Evolutionary conservation across 2,329 filamentous ascomycete species (phyloP), one percentile per base, ranked within the genome.

Genomic region (Fusarium oxysporum): DNA sequence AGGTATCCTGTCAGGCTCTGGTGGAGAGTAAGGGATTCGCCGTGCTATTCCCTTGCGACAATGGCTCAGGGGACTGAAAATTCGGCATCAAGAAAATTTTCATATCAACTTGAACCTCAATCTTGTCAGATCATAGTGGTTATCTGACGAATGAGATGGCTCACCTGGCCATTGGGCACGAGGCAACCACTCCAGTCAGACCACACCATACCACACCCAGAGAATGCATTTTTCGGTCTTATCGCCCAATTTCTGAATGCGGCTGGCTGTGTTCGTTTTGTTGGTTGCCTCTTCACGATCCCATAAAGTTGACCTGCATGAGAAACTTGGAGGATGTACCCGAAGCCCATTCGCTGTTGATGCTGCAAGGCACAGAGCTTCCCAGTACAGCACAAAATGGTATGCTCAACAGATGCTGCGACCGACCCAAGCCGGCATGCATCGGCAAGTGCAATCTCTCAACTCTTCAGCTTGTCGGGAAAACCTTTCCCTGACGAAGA

Each of bases 71-170:
- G 55, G 65, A 55, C 53, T 45, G 55, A 59, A 70, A 74, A 63
- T 33, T 40, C 17, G 33, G 37, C 33, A 45, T 50, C 62, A 56
- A 58, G 58, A 66, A 63, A 62, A 64, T 48, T 70, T 73, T 64
- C 44, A 40, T 63, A 53, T 56, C 59, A 35, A 38, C 35, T 47
- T 44, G 37, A 45, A 65, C 65, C 51, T 65, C 54, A 53, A 23
- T 64, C 35, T 66, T 67, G 74, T 77, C 76, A 77, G 68, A 78
- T 77, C 74, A 77, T 70, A 33, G 40, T 65, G 25, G 47, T 56
- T 60, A 44, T 47, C 45, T 30, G 37, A 68, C 76, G 68, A 76
- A 77, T 77, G 53, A 73, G 68, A 44, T 48, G 57, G 57, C 68
- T 72, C 56, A 70, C 53, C 71, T 69, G 57, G 47, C 41, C 56